Conservation (phyloP, 2,329 filamentous ascomycete species). For the Basipetospora chlamydospora region DNA sequence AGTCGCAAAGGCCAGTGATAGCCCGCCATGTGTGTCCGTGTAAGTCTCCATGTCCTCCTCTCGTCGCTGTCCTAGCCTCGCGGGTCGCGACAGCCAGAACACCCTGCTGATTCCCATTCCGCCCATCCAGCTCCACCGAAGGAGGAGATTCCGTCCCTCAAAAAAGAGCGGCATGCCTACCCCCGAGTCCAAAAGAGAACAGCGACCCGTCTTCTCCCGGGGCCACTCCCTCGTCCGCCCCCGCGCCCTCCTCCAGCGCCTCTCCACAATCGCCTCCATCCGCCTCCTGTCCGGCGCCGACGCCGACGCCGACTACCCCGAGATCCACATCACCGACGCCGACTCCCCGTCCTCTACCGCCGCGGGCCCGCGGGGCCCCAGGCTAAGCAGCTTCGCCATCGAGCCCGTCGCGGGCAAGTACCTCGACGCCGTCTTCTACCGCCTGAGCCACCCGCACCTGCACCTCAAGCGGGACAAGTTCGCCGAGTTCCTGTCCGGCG, state of each 20-base stretch:
- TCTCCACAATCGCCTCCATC: constrained; percentile 6
- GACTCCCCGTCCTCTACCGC: background rate
- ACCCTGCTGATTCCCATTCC: too few species aligned
- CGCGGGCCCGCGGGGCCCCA: background rate
- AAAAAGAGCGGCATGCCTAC: too few species aligned
- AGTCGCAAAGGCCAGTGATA: too few species aligned
- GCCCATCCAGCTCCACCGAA: too few species aligned
- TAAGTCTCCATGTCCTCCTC: background rate
- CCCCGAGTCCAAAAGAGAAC: constrained; percentile 1
- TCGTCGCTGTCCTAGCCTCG: background rate
- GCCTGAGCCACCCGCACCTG: background rate
- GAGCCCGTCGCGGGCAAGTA: background rate
- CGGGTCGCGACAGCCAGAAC: too few species aligned
- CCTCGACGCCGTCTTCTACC: background rate
- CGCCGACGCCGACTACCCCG: background rate
- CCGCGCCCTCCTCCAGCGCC: constrained; percentile 3
- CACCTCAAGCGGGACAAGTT: constrained; percentile 4
- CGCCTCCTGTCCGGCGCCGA: constrained; percentile 1
- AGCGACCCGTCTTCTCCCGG: background rate
- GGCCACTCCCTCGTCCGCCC: background rate
- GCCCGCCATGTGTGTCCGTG: background rate
- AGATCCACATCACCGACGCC: background rate
- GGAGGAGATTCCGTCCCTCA: too few species aligned
- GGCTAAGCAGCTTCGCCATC: constrained; percentile 1
- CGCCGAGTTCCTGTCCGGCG: constrained; percentile 1